Conservation (phyloP, 495 filamentous ascomycete species). For the Hyaloscypha finlandica region DNA sequence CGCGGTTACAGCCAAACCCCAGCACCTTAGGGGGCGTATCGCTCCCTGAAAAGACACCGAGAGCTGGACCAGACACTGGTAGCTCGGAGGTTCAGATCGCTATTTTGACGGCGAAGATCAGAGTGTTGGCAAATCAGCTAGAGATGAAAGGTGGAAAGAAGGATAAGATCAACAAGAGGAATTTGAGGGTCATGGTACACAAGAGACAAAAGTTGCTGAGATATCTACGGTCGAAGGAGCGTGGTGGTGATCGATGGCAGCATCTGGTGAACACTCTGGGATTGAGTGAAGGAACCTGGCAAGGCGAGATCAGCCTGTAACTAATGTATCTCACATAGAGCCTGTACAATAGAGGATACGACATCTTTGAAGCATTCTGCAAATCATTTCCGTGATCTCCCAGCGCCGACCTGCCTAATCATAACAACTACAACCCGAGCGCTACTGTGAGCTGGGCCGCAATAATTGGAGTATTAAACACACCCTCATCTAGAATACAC, state of each 20-base stretch:
- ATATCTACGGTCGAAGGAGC: constrained; percentile 86
- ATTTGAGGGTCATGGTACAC: constrained; percentile 82
- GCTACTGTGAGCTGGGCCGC: constrained; percentile 13
- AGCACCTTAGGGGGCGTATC: constrained; percentile 30
- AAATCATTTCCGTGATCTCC: constrained; percentile 28
- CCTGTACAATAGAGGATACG: constrained; percentile 7
- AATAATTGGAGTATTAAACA: constrained; percentile 11
- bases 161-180: constrained; percentile 94
- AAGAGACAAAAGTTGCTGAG: constrained; percentile 82
- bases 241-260: constrained; percentile 86
- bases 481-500: constrained; percentile 67
- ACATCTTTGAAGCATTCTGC: constrained; percentile 14
- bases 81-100: constrained; percentile 95
- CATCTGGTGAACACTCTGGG: constrained; percentile 80
- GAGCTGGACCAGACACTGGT: constrained; percentile 87
- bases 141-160: constrained; percentile 54
- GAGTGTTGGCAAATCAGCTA: constrained; percentile 68
- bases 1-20: constrained; percentile 41
- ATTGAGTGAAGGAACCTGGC: constrained; percentile 82
- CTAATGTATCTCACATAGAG: constrained; percentile 6
- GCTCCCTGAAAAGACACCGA: constrained; percentile 54
- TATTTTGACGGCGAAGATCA: constrained; percentile 94
- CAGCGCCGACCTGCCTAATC: constrained; percentile 27
- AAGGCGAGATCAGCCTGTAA: constrained; percentile 77
- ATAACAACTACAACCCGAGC: constrained; percentile 25